Base-by-base conservation (phyloP, 805 yeast genomes). In the Torulaspora indica region DNA sequence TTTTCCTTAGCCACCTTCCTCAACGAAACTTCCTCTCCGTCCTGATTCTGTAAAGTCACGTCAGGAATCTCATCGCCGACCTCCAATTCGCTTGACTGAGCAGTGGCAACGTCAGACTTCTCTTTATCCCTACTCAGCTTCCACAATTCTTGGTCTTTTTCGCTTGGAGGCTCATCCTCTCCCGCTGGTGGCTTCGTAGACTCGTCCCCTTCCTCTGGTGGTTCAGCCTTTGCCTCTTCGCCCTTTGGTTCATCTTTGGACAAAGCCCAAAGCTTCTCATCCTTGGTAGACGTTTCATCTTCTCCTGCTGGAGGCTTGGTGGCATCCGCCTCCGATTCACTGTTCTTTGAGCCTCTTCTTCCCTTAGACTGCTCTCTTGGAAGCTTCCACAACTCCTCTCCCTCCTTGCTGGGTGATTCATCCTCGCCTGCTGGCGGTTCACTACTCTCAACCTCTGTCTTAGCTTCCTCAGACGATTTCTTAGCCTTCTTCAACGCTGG, bases 31-130 rank as follows among this genome's bases (percentile, higher is more conserved):
- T 73, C 75, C 29, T 78, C 71, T n/a, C 76, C 88, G 51, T 83
- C 82, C 64, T 91, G 91, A 58, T 86, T 79, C 42, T 69, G 52
- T 33, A 89, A 68, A 1, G 72, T 71, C 35, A 88, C 52, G 46
- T 78, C 81, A 10, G 95, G 95, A 35, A 85, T 73, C 8, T 63
- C 64, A 56, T 79, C 89, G 22, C 90, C 93, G 13, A 78, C 69
- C 43, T 76, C 61, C 29, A 74, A 40, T 24, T 53, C 59, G 2
- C 35, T 33, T 2, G 40, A 30, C 20, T 40, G 45, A 2, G 45
- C 37, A 2, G 39, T 33, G 3, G 39, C 41, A 22, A 27, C 20
- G 12, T 38, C 47, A 17, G 32, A 39, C 13, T 42, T 47, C 20
- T 33, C 47, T 5, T 33, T 40, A 20, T 35, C 46, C 38, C 35